Percentiles rank a stretch among this genome's conserved stretches.
These are phyloP conservation scores for Calocybe indica DNA, from an alignment of 768 basidiomycete species.

Conservation along the genomic window DNA sequence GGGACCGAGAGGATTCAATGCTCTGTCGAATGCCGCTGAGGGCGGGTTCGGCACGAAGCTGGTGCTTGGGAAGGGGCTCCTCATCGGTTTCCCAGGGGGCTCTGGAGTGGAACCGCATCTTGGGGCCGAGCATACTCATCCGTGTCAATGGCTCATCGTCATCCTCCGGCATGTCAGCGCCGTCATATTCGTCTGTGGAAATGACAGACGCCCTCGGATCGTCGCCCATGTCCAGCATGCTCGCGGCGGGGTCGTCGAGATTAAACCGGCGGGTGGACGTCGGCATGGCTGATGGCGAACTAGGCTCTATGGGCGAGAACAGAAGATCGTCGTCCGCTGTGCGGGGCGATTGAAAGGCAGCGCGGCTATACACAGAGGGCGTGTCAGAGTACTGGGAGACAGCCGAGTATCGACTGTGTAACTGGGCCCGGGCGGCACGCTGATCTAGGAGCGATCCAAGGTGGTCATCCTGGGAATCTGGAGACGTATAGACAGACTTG, in stretches of 20 bases:
- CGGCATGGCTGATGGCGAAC: conserved; percentile 16
- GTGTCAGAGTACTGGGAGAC: conserved; percentile 58
- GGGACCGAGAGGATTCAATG: conserved; percentile 54
- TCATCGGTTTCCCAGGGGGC: conserved; percentile 78
- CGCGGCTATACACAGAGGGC: conserved; percentile 62
- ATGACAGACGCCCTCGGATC: conserved; percentile 34
- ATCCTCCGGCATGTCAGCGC: conserved; percentile 33
- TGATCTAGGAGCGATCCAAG: conserved; percentile 48
- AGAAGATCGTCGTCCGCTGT: conserved; percentile 23
- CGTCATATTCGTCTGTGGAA: conserved; percentile 22
- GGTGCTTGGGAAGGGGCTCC: conserved; percentile 21
- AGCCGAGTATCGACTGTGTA: conserved; percentile 45
- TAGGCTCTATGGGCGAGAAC: conserved; percentile 21
- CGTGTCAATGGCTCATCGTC: conserved; percentile 41
- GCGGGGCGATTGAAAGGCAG: conserved; percentile 47
- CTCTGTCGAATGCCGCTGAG: conserved; percentile 43
- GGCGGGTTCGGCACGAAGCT: too few relatives aligned
- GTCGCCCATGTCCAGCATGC: conserved; percentile 55
- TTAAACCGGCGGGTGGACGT: conserved; percentile 26
- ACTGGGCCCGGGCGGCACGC: conserved; percentile 43
- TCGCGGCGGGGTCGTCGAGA: conserved; percentile 40
- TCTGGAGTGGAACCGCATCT: conserved; percentile 74
- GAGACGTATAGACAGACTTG: conserved; percentile 29
- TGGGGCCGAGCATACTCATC: conserved; percentile 76
- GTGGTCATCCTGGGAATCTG: conserved; percentile 39